Base-by-base conservation (phyloP, 1,284 basidiomycete species). In the Ustilago cynodontis region DNA sequence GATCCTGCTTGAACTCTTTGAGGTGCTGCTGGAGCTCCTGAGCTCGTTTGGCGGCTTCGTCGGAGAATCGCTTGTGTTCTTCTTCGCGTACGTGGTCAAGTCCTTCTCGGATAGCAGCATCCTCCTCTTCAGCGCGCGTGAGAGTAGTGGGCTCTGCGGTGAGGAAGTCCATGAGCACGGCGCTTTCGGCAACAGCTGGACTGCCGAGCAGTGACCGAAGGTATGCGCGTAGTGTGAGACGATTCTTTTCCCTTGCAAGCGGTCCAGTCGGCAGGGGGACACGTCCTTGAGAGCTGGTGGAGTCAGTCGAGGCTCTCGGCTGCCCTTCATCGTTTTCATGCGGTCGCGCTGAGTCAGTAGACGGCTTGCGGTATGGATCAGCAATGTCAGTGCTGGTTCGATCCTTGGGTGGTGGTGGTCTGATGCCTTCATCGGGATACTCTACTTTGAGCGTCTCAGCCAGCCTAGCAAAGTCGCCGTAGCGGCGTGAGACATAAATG, bases 161-260 rank as follows among this genome's bases (percentile, higher is more conserved):
- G 39, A 99, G 88, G 88, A 99, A 99, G 0, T 92, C 93, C 58
- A 90, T 89, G 47, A 99, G 89, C 9, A 97, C 91, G 1, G 93
- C 92, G 0, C 94, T 94, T 54, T 93, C 93, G 0, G 93, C 91
- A 20, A 97, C 89, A 16, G 89, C 88, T 1, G 91, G 90, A 5
- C 91, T 91, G 16, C 75, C 78, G 47, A 99, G 88, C 22, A 99
- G 88, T 0, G 90, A 87, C 77, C 93, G 92, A 16, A 99, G 89
- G 86, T 98, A 99, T 0, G 94, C 93, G 24, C 97, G 91, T 9
- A 99, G 90, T 0, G 97, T 99, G 9, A 99, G 88, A 8, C 97
- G 90, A 82, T 99, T 99, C 89, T 95, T 96, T 86, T 99, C 97
- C 29, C 84, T 65, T 13, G 84, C 78, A 18, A 85, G 74, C 2